These are phyloP conservation scores for Colletotrichum plurivorum DNA, from an alignment of 2,329 filamentous ascomycete species.

Conservation along the genomic window DNA sequence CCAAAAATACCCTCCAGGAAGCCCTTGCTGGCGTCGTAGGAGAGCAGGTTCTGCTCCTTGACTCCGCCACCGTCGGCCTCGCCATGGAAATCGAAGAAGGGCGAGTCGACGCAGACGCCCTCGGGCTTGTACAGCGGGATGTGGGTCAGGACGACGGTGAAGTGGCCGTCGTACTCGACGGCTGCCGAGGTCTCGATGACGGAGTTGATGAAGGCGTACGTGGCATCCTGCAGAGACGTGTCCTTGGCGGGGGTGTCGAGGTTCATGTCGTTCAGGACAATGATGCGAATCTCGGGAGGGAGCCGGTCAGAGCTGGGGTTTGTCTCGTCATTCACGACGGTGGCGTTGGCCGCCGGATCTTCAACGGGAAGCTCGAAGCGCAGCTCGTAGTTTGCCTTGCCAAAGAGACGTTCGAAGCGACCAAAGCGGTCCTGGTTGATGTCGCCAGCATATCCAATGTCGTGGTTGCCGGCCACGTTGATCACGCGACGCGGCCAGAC, in stretches of 20 bases:
- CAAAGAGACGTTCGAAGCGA: slow-evolving; percentile 88
- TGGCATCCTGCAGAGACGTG: slow-evolving; percentile 77
- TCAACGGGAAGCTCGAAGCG: slow-evolving; percentile 74
- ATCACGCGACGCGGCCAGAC: slow-evolving; percentile 85
- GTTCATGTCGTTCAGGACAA: slow-evolving; percentile 94
- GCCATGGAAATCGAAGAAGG: slow-evolving; percentile 85
- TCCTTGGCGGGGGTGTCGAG: slow-evolving; percentile 86
- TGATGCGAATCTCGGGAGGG: slow-evolving; percentile 80
- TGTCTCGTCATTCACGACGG: slow-evolving; percentile 56
- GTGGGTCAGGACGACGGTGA: slow-evolving; percentile 91
- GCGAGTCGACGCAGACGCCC: slow-evolving; percentile 87
- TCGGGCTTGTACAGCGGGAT: slow-evolving; percentile 88
- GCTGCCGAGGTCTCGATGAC: slow-evolving; percentile 74
- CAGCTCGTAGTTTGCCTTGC: slow-evolving; percentile 91
- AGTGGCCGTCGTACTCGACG: slow-evolving; percentile 74
- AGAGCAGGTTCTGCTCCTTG: slow-evolving; percentile 93
- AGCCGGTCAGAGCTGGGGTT: slow-evolving; percentile 64
- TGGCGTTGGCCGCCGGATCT: slow-evolving; percentile 54
- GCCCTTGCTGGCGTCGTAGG: slow-evolving; percentile 76
- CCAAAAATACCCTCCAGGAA: slow-evolving; percentile 90
- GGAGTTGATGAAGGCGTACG: slow-evolving; percentile 82
- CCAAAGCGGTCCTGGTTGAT: slow-evolving; percentile 81
- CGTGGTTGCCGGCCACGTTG: slow-evolving; percentile 94
- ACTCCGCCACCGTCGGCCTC: slow-evolving; percentile 77
- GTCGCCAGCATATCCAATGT: slow-evolving; percentile 96